A percentile compares a stretch with the other conserved stretches of the same genome.
These are phyloP conservation scores for Leccinellum rugosiceps DNA, from an alignment of 768 basidiomycete genomes.

Conservation along the genomic window DNA sequence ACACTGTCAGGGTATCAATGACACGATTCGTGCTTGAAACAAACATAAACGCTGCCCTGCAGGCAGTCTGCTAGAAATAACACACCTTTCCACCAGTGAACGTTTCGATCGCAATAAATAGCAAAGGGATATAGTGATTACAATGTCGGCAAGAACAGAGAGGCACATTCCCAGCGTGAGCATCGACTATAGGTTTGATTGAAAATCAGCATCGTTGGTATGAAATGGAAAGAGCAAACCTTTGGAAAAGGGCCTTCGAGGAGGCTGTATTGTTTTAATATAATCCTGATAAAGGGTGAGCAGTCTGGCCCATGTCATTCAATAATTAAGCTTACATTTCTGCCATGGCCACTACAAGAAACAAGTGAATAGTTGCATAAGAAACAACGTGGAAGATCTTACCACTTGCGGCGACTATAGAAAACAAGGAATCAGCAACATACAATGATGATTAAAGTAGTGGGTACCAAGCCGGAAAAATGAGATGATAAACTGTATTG, in stretches of 20 bases:
- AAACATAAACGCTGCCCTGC: background rate
- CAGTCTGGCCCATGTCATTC: background rate
- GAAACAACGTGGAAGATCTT: background rate
- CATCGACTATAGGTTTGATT: slow-evolving; percentile 33
- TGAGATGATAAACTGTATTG: slow-evolving; percentile 12
- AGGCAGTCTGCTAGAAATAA: background rate
- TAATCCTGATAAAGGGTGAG: slow-evolving; percentile 10
- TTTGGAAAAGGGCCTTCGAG: slow-evolving; percentile 11
- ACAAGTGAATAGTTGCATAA: background rate
- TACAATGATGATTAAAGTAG: background rate
- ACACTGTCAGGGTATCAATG: slow-evolving; percentile 20
- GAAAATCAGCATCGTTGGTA: background rate
- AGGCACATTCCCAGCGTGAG: slow-evolving; percentile 46
- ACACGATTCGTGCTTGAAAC: slow-evolving; percentile 19
- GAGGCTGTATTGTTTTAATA: slow-evolving; percentile 2
- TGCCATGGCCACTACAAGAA: slow-evolving; percentile 14
- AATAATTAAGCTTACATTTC: slow-evolving; percentile 18
- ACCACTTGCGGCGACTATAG: slow-evolving; percentile 22
- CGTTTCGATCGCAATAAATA: slow-evolving; percentile 39
- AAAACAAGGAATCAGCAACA: background rate
- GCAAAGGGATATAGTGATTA: slow-evolving; percentile 43
- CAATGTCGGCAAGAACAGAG: slow-evolving; percentile 43
- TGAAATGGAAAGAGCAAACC: background rate
- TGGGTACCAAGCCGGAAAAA: slow-evolving; percentile 18
- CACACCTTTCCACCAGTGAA: slow-evolving; percentile 36